phyloP scores from a whole-genome alignment of 2,329 filamentous ascomycete genomes.

The Penicillium sp. region DNA sequence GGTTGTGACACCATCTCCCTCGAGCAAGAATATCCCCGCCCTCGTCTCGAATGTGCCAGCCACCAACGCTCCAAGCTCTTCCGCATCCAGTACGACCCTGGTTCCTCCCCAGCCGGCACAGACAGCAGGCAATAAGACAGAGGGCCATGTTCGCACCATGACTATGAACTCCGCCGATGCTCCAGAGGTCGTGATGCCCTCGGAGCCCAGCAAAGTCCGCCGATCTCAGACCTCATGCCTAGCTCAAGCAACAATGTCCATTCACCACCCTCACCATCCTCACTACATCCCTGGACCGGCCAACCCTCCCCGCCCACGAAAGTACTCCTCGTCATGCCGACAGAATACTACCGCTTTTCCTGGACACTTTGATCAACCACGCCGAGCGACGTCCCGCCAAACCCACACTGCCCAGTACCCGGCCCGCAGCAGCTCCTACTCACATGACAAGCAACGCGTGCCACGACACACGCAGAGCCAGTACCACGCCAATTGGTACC shows the following conservation, averaged over 20 bases:
- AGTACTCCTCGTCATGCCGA: conserved; percentile 20
- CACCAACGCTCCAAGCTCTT: not conserved
- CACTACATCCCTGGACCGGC: conserved; percentile 25
- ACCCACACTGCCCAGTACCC: conserved; percentile 12
- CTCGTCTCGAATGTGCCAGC: not conserved
- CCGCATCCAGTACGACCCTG: conserved; percentile 7
- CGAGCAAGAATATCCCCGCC: not conserved
- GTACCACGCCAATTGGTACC: conserved; percentile 25
- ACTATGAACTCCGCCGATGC: conserved; percentile 40
- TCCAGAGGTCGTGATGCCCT: conserved; percentile 34
- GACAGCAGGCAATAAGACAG: not conserved
- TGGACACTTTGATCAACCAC: conserved; percentile 11
- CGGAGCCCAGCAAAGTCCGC: conserved; percentile 27
- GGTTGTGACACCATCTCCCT: conserved; percentile 16
- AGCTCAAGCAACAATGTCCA: conserved; percentile 21
- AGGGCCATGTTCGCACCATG: conserved; percentile 27
- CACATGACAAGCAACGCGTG: conserved; percentile 28
- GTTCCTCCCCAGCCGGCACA: not conserved
- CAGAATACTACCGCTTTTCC: conserved; percentile 10
- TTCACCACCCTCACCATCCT: conserved; percentile 32
- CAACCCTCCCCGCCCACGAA: conserved; percentile 11
- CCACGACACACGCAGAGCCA: conserved; percentile 35
- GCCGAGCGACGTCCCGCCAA: conserved; percentile 11
- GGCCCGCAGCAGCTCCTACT: conserved; percentile 25
- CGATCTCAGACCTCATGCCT: conserved; percentile 28